Evolutionary conservation across 1,284 basidiomycete species (phyloP), one percentile per base, ranked within the genome.

Genomic region (Ustilago bromivora): DNA sequence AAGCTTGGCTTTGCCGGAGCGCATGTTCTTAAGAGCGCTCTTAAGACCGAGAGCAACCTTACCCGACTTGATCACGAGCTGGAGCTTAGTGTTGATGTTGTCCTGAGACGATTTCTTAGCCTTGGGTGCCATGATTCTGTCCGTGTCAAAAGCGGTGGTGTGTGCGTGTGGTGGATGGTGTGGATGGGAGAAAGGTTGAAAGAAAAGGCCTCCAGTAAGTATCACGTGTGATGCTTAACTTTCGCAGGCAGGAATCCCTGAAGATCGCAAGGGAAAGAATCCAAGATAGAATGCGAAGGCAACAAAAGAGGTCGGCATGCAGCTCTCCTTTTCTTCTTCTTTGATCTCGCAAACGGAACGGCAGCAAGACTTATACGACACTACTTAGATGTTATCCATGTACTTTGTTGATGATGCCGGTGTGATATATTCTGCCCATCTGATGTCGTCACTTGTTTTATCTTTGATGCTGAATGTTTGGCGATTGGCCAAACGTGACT

Each of bases 1-100:
- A 84, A 99, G 94, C 90, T 98, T 99, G 88, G 96, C 97, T 91
- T 98, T 98, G 88, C 97, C 96, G 84, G 89, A 93, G 86, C 97
- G 93, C 93, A 99, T 97, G 89, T 94, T 92, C 91, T 98, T 98
- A 85, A 99, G 90, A 63, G 96, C 94, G 70, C 80, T 81, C 80
- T 84, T 82, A 54, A 84, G 79, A 70, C 84, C 84, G 51, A 85
- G 81, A 17, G 79, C 70, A 41, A 85, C 84, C 80, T 85, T 85
- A 69, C 85, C 84, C 82, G 95, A 98, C 91, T 99, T 98, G 88
- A 98, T 96, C 87, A 98, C 96, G 85, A 99, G 94, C 79, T 95
- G 93, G 79, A 99, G 93, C 87, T 93, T 92, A 84, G 95, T 91
- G 87, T 96, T 91, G 89, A 99, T 97, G 87, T 93, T 95, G 90